Percentiles rank a stretch among this genome's conserved stretches.
Conservation (phyloP, 192 early-diverging fungal species). For the Cetraspora pellucida region DNA sequence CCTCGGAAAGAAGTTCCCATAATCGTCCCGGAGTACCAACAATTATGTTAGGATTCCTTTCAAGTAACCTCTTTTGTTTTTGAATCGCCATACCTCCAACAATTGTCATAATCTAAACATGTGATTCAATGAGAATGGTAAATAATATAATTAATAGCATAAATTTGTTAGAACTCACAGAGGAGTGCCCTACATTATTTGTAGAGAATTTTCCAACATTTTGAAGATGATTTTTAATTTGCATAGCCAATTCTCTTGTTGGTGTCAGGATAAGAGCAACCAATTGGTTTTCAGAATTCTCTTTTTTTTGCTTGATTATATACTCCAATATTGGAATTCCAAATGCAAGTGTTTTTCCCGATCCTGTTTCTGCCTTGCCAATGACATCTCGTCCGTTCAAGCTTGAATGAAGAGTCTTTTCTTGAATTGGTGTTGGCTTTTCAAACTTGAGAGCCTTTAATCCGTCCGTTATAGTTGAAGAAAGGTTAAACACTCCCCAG, state of each 20-base stretch:
- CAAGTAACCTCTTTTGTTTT: slow-evolving; percentile 83
- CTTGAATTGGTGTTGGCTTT: slow-evolving; percentile 88
- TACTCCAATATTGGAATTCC: slow-evolving; percentile 89
- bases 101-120: slow-evolving; percentile 69
- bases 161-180: neutral
- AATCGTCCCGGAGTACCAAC: slow-evolving; percentile 83
- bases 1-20: slow-evolving; percentile 55
- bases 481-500: slow-evolving; percentile 70
- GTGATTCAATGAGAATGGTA: neutral
- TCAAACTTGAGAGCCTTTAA: slow-evolving; percentile 73
- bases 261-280: slow-evolving; percentile 84
- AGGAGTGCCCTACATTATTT: neutral
- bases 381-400: slow-evolving; percentile 83
- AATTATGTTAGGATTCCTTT: slow-evolving; percentile 67
- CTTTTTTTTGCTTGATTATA: slow-evolving; percentile 52
- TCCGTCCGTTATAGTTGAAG: slow-evolving; percentile 60
- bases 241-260: slow-evolving; percentile 94
- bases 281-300: slow-evolving; percentile 31
- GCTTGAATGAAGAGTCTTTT: slow-evolving; percentile 68
- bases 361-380: slow-evolving; percentile 93
- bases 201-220: slow-evolving; percentile 49
- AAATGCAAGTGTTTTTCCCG: slow-evolving; percentile 95
- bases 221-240: slow-evolving; percentile 84
- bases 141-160: neutral
- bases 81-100: slow-evolving; percentile 95